Evolutionary conservation across 2,329 filamentous ascomycete species (phyloP), one percentile per base, ranked within the genome.

Genomic region (Colletotrichum sp.): DNA sequence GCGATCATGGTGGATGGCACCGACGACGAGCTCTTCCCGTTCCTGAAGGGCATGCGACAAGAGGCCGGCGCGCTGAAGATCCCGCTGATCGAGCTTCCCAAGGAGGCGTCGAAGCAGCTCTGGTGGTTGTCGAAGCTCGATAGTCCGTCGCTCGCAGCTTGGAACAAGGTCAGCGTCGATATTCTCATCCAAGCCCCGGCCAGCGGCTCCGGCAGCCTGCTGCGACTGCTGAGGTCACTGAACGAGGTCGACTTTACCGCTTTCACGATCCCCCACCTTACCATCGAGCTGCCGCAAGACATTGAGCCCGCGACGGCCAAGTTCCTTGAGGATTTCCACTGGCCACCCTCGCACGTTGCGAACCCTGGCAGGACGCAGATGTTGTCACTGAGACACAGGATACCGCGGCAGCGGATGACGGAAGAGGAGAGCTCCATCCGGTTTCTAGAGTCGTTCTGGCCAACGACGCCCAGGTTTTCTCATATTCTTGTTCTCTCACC

Each of bases 381-480:
- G 82, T 85, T 98, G 18, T 94, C 92, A 1, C 86, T 99, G 21
- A 92, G 94, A 30, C 95, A 95, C 78, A 93, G 95, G 34, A 93
- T 98, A 59, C 87, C 91, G 13, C 88, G 88, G 49, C 87, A 90
- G 64, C 88, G 87, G 63, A 81, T 94, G 77, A 92, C 88, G 8
- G 89, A 94, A 59, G 92, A 94, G 78, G 93, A 96, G 79, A 93
- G 94, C 72, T 93, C 95, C 0, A 88, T 94, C 18, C 92, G 94
- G 28, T 95, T 96, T 75, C 86, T 98, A 7, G 96, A 99, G 85
- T 94, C 95, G 0, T 98, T 98, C 83, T 99, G 96, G 89, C 96
- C 97, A 3, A 86, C 88, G 5, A 88, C 92, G 74, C 88, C 92
- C 7, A 82, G 84, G 3, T 85, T 91, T 69, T 93, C 93, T 12